phyloP scores from a whole-genome alignment of 768 basidiomycete species.

The Neoboletus brunneissimus region DNA sequence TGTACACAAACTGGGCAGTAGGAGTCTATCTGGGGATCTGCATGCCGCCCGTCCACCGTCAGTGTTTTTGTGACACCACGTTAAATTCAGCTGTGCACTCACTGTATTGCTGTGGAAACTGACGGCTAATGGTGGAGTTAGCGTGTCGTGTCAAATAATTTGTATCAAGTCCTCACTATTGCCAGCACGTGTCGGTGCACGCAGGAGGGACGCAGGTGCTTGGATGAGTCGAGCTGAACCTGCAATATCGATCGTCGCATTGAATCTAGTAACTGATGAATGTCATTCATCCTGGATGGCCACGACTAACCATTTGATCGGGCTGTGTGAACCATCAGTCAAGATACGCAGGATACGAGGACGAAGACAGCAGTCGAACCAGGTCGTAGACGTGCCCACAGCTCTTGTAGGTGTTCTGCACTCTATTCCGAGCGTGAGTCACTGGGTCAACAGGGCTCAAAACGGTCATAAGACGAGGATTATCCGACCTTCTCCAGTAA shows the following conservation, averaged over 20 bases:
- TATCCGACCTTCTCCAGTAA: constrained; percentile 62
- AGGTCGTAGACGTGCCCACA: constrained; percentile 55
- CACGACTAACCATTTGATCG: constrained; percentile 52
- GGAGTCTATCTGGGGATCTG: constrained; percentile 37
- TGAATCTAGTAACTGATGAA: constrained; percentile 46
- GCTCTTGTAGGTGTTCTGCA: constrained; percentile 56
- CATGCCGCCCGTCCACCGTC: constrained; percentile 10
- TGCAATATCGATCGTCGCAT: constrained; percentile 65
- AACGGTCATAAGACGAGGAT: constrained; percentile 11
- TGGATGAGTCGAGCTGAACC: constrained; percentile 67
- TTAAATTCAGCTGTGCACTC: constrained; percentile 28
- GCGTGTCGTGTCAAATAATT: constrained; percentile 12
- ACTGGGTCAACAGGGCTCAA: constrained; percentile 11
- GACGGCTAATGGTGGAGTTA: constrained; percentile 46
- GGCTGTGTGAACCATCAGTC: constrained; percentile 39
- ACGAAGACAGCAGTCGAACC: constrained; percentile 38
- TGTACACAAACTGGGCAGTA: constrained; percentile 33
- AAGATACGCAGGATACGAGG: constrained; percentile 8
- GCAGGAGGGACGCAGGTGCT: constrained; percentile 51
- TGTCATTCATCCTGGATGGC: constrained; percentile 1
- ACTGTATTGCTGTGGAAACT: constrained; percentile 72
- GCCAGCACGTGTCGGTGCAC: constrained; percentile 68
- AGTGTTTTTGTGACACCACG: constrained; percentile 8
- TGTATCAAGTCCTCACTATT: constrained; percentile 54
- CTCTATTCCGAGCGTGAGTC: constrained; percentile 39